Evolutionary conservation across 176 grass and related monocot genomes (phyloP).

Genomic region (Leersia perrieri): DNA sequence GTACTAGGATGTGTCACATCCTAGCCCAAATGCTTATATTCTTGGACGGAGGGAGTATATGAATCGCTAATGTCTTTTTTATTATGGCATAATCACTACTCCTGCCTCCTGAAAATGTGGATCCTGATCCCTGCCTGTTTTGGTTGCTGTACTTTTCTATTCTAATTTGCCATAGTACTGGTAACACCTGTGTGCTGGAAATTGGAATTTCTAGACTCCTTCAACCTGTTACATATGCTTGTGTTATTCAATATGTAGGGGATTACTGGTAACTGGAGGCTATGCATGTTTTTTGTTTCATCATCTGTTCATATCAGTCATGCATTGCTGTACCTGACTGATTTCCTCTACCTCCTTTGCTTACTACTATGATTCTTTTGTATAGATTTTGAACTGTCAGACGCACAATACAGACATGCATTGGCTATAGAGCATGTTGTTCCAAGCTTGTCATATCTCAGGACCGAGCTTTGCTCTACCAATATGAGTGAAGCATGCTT

Average conservation of each 20-base stretch:
- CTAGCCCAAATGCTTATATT: too few relatives aligned
- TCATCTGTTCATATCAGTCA: conserved; percentile 1
- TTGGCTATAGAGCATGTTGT: conserved; percentile 54
- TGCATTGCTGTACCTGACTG: not conserved
- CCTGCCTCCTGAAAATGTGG: not conserved
- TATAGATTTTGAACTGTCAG: conserved; percentile 75
- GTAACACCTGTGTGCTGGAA: conserved; percentile 11
- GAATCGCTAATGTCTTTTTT: conserved; percentile 4
- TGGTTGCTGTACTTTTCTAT: not conserved
- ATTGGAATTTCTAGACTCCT: not conserved
- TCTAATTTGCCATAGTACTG: not conserved
- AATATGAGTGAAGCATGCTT: conserved; percentile 73
- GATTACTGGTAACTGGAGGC: not conserved
- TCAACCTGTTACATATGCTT: not conserved
- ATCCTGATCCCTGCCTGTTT: not conserved
- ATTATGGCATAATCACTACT: not conserved
- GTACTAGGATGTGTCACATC: too few relatives aligned
- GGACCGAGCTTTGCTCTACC: conserved; percentile 56
- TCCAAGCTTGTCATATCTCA: conserved; percentile 60
- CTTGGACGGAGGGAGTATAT: too few relatives aligned
- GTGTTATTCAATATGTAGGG: conserved; percentile 4
- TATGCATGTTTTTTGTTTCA: conserved; percentile 1
- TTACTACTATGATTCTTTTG: conserved; percentile 23
- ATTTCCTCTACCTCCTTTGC: conserved; percentile 1
- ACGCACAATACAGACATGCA: conserved; percentile 62